Evolutionary conservation across 805 yeast genomes (phyloP).

Genomic region (Sporopachydermia quercuum): DNA sequence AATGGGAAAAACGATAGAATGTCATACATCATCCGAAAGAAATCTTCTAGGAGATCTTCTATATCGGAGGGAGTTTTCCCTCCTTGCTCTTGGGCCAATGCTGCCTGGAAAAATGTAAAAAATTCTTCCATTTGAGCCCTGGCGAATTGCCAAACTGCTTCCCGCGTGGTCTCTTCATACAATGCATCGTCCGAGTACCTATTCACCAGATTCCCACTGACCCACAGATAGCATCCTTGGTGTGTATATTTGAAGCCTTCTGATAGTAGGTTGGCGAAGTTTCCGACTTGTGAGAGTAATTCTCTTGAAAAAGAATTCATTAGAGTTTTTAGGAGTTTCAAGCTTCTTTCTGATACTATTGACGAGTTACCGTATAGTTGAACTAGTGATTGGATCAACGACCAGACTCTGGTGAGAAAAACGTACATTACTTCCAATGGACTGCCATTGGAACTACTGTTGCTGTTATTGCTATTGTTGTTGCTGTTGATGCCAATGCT

Average conservation of each 20-base stretch:
- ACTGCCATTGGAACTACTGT: constrained; percentile 14
- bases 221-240: constrained; percentile 81
- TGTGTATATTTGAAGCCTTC: constrained; percentile 55
- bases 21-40: constrained; percentile 66
- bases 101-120: constrained; percentile 18
- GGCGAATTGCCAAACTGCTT: constrained; percentile 62
- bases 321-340: constrained; percentile 52
- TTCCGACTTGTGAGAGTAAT: constrained; percentile 42
- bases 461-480: too few species aligned
- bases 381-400: constrained; percentile 34
- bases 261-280: constrained; percentile 50
- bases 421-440: not conserved
- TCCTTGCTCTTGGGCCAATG: constrained; percentile 2
- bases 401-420: constrained; percentile 45
- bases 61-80: constrained; percentile 16
- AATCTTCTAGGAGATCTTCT: constrained; percentile 76
- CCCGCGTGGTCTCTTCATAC: constrained; percentile 30
- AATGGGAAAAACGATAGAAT: constrained; percentile 60
- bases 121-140: constrained; percentile 49
- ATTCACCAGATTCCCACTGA: constrained; percentile 59
- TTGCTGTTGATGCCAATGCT: too few species aligned
- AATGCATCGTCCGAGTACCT: constrained; percentile 53
- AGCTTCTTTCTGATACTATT: constrained; percentile 57
- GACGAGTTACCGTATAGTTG: constrained; percentile 41
- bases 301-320: constrained; percentile 47